Conservation (phyloP, 345 rosid genomes). For the Boechera divaricarpa region DNA sequence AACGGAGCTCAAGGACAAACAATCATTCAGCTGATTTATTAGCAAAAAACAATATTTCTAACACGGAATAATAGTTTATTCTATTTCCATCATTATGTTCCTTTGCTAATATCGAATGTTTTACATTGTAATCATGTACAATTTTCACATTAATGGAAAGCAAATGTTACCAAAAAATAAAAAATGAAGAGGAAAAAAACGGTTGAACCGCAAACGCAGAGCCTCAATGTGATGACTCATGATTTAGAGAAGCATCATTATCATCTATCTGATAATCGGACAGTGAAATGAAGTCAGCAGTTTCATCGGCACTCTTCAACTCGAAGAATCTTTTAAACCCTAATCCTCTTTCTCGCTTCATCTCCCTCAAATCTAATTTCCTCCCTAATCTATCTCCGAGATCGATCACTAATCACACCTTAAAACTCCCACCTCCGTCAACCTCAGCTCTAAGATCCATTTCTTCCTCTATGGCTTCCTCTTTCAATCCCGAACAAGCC, state of each 20-base stretch:
- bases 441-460: slow-evolving; percentile 35
- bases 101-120: too few species aligned
- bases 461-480: slow-evolving; percentile 58
- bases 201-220: neutral
- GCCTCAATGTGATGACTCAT: neutral
- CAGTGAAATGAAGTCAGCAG: slow-evolving; percentile 59
- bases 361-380: slow-evolving; percentile 26
- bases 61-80: too few species aligned
- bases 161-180: too few species aligned
- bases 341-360: slow-evolving; percentile 35
- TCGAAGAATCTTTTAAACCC: slow-evolving; percentile 44
- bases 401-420: slow-evolving; percentile 21
- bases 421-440: slow-evolving; percentile 31
- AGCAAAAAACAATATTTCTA: too few species aligned
- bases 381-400: slow-evolving; percentile 24
- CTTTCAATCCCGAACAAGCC: slow-evolving; percentile 82
- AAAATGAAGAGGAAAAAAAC: neutral
- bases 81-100: too few species aligned
- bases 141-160: too few species aligned
- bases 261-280: slow-evolving; percentile 4
- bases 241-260: neutral
- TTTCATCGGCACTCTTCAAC: slow-evolving; percentile 51
- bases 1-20: too few species aligned
- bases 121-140: too few species aligned
- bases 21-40: too few species aligned